phyloP scores from a whole-genome alignment of 495 filamentous ascomycete genomes.

The Oidiodendron maius region DNA sequence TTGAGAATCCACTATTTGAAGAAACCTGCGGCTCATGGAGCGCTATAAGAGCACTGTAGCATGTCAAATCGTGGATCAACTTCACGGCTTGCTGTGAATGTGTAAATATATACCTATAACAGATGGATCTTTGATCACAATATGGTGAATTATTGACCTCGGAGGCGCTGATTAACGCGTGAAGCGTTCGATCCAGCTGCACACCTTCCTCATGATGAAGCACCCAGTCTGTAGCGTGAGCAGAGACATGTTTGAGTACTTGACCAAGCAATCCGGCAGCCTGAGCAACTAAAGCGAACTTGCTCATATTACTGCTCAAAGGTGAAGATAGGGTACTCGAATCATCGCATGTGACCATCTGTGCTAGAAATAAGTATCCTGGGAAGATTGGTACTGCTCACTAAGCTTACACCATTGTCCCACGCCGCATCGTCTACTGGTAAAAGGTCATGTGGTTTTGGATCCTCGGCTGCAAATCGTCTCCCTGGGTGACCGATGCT shows the following conservation, averaged over 20 bases:
- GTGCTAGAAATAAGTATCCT: not conserved
- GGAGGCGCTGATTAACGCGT: not conserved
- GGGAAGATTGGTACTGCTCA: not conserved
- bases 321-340: constrained; percentile 3
- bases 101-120: no score
- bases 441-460: constrained; percentile 30
- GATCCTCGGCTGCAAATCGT: constrained; percentile 25
- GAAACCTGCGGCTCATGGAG: not conserved
- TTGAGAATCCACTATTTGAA: no score
- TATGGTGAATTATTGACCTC: no score
- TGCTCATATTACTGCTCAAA: constrained; percentile 1
- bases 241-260: constrained; percentile 2
- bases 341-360: constrained; percentile 1
- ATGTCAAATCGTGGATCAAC: not conserved
- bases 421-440: constrained; percentile 37
- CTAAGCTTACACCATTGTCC: constrained; percentile 18
- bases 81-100: no score
- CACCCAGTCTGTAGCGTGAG: not conserved
- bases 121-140: constrained; percentile 1
- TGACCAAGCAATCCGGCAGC: constrained; percentile 7
- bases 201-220: not conserved
- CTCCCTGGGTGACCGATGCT: not conserved
- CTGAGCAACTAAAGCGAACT: constrained; percentile 2
- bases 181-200: constrained; percentile 7
- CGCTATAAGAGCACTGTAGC: constrained; percentile 1